phyloP scores from a whole-genome alignment of 352 stramenopile genomes.

The Stephanocyclus meneghinianus region DNA sequence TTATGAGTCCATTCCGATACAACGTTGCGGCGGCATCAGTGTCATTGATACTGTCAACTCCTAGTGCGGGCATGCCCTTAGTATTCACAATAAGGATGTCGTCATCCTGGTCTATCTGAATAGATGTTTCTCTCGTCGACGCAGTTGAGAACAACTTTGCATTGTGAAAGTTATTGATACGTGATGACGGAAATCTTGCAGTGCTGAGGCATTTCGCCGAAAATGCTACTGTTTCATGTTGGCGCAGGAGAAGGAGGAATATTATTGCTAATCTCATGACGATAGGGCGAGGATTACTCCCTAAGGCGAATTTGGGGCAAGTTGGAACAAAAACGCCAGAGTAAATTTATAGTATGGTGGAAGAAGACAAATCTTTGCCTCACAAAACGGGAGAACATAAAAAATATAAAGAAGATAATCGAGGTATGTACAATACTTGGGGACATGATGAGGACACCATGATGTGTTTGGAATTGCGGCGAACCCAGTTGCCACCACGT shows the following conservation, averaged over 20 bases:
- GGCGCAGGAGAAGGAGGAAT: neutral
- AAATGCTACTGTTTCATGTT: neutral
- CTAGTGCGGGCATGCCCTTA: neutral
- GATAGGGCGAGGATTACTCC: neutral
- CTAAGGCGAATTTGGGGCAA: neutral
- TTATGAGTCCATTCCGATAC: slow-evolving; percentile 54
- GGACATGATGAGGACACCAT: no score
- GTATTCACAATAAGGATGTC: slow-evolving; percentile 1
- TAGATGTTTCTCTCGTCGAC: neutral
- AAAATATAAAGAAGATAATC: no score
- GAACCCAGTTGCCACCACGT: no score
- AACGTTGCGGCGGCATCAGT: slow-evolving; percentile 11
- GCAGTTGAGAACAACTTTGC: neutral
- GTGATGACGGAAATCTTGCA: neutral
- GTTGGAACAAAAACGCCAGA: neutral
- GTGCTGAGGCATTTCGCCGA: neutral
- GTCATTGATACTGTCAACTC: neutral
- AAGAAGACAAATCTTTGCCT: no score
- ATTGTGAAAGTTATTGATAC: neutral
- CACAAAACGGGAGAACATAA: no score
- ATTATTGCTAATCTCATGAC: neutral
- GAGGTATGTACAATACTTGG: no score
- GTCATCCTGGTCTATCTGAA: neutral
- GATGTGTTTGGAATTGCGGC: no score
- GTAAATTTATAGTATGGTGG: no score